These are phyloP conservation scores for Phialocephala subalpina DNA, from an alignment of 2,329 filamentous ascomycete species.

Conservation along the genomic window DNA sequence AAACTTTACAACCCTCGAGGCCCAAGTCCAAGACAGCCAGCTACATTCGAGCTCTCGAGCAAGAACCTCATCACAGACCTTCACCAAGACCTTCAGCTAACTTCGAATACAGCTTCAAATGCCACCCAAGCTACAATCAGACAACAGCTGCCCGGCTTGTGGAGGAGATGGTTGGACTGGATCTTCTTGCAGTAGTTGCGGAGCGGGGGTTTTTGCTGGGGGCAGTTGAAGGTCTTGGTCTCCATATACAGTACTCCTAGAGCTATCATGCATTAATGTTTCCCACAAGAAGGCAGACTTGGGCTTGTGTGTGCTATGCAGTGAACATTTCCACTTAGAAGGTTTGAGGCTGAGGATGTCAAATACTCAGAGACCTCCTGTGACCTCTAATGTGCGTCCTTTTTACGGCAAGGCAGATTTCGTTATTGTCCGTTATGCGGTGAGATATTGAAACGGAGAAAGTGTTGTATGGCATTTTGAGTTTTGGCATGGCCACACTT, in stretches of 20 bases:
- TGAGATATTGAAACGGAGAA: background rate
- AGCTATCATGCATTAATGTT: too few relatives aligned
- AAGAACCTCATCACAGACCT: background rate
- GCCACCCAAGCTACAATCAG: background rate
- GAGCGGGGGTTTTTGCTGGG: background rate
- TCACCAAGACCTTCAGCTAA: background rate
- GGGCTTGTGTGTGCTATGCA: too few relatives aligned
- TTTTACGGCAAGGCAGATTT: background rate
- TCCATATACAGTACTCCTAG: too few relatives aligned
- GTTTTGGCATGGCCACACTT: background rate
- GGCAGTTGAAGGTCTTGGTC: background rate
- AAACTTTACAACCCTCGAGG: too few relatives aligned
- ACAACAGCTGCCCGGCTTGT: background rate
- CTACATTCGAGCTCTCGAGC: too few relatives aligned
- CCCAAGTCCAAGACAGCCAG: too few relatives aligned
- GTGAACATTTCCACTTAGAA: too few relatives aligned
- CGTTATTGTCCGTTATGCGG: background rate
- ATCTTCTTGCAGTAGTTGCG: background rate
- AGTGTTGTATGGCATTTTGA: background rate
- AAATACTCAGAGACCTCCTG: too few relatives aligned
- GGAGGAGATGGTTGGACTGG: constrained; percentile 4
- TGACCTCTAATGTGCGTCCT: too few relatives aligned
- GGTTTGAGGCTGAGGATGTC: too few relatives aligned
- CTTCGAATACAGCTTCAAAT: background rate
- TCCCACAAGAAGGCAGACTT: too few relatives aligned